phyloP scores from a whole-genome alignment of 2,329 filamentous ascomycete genomes.

The Raffaelea deltoideospora region DNA sequence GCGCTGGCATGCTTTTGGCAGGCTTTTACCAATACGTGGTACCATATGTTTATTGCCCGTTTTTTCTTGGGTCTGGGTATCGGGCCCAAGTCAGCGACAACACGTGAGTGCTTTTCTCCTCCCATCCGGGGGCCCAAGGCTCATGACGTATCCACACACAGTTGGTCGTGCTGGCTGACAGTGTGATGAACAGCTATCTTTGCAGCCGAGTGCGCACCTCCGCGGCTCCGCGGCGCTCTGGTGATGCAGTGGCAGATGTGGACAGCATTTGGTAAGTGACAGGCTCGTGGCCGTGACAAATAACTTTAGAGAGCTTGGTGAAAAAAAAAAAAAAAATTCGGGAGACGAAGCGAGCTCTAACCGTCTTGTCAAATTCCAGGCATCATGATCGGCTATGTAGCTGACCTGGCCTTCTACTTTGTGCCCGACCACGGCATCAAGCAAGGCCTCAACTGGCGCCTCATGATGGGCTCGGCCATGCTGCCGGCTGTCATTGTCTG shows the following conservation, averaged over 20 bases:
- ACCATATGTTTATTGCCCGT: slow-evolving; percentile 55
- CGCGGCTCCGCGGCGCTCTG: slow-evolving; percentile 48
- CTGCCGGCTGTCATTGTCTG: slow-evolving; percentile 44
- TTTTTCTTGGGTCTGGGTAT: slow-evolving; percentile 58
- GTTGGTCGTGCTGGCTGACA: no score
- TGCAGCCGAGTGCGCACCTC: slow-evolving; percentile 51
- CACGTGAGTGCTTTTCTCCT: no score
- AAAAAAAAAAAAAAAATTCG: no score
- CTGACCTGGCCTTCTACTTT: slow-evolving; percentile 45
- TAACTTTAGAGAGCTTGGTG: no score
- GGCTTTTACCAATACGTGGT: slow-evolving; percentile 33
- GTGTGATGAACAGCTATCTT: no score
- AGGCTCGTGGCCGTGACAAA: no score
- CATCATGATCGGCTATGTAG: slow-evolving; percentile 42
- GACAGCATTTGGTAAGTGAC: slow-evolving; percentile 21
- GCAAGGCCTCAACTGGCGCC: slow-evolving; percentile 45
- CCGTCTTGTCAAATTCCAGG: no score
- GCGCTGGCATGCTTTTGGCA: slow-evolving; percentile 25
- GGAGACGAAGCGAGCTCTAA: no score
- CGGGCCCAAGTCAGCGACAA: slow-evolving; percentile 54
- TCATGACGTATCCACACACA: no score
- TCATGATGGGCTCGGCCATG: slow-evolving; percentile 54
- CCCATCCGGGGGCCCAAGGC: no score
- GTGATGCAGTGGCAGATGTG: slow-evolving; percentile 45
- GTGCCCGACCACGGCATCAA: slow-evolving; percentile 36